Conservation (phyloP, 176 grass and related monocot species). For the Poa pratensis region DNA sequence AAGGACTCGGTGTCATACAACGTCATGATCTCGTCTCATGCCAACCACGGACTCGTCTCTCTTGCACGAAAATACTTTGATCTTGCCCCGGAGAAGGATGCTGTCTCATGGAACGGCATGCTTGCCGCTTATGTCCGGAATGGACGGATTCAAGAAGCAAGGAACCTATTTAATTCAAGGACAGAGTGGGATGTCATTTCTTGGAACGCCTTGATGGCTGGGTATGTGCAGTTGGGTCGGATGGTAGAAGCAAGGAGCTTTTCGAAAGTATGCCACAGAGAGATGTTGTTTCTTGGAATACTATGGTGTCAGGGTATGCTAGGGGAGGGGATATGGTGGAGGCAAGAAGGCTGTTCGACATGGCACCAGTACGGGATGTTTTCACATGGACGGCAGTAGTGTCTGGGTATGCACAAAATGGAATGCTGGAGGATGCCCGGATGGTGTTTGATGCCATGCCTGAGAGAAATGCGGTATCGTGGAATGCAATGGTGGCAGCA, state of each 20-base stretch:
- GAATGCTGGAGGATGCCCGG: constrained; percentile 74
- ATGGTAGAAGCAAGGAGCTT: constrained; percentile 58
- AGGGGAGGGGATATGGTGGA: constrained; percentile 66
- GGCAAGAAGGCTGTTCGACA: constrained; percentile 68
- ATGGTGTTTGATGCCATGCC: constrained; percentile 86
- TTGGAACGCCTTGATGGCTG: constrained; percentile 88
- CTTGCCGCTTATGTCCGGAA: constrained; percentile 80
- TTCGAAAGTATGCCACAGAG: constrained; percentile 76
- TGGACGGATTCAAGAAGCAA: constrained; percentile 62
- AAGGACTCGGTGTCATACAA: constrained; percentile 80
- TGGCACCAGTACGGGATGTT: constrained; percentile 67
- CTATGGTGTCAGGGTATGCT: constrained; percentile 79
- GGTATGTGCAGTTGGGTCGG: constrained; percentile 60
- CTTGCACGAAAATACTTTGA: constrained; percentile 78
- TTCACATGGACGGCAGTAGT: constrained; percentile 92
- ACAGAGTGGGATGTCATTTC: constrained; percentile 78
- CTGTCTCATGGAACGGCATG: constrained; percentile 87
- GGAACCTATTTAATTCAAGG: constrained; percentile 68
- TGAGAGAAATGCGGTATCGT: constrained; percentile 71
- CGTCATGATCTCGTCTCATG: constrained; percentile 84
- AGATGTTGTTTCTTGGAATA: constrained; percentile 86
- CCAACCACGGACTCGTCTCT: constrained; percentile 64
- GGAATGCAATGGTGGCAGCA: constrained; percentile 91
- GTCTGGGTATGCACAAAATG: constrained; percentile 90
- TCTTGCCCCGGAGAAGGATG: constrained; percentile 61